phyloP scores from a whole-genome alignment of 306 rosid species.

The Mucuna pruriens region DNA sequence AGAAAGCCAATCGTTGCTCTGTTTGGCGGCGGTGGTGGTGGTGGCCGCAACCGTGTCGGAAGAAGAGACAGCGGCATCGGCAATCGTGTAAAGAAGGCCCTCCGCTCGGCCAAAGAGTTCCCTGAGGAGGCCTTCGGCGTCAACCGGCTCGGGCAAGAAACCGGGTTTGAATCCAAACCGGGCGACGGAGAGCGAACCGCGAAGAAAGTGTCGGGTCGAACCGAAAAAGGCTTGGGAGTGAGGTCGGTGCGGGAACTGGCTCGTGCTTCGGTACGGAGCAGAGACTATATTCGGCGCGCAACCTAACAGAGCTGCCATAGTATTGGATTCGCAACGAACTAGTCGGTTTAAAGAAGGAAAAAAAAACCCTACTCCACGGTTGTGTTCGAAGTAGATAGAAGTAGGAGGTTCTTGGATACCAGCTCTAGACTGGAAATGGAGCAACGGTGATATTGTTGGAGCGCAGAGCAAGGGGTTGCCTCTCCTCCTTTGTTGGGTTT shows the following conservation, averaged over 20 bases:
- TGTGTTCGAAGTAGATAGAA: neutral
- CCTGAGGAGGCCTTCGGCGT: slow-evolving; percentile 47
- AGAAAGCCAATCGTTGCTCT: slow-evolving; percentile 83
- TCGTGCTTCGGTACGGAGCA: slow-evolving; percentile 51
- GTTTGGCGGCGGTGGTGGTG: slow-evolving; percentile 54
- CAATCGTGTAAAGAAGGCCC: slow-evolving; percentile 76
- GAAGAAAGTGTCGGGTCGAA: slow-evolving; percentile 48
- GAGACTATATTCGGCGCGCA: slow-evolving; percentile 52
- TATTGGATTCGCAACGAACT: slow-evolving; percentile 19
- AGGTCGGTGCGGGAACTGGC: slow-evolving; percentile 51
- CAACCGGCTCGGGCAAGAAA: slow-evolving; percentile 63
- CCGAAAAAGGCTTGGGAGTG: slow-evolving; percentile 39
- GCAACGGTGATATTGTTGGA: slow-evolving; percentile 2
- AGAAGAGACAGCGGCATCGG: slow-evolving; percentile 83
- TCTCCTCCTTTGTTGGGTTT: slow-evolving; percentile 24
- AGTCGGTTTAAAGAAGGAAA: neutral
- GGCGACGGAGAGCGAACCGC: slow-evolving; percentile 65
- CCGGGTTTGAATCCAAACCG: slow-evolving; percentile 67
- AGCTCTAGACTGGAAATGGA: neutral
- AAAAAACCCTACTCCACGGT: neutral
- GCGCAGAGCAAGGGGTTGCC: neutral
- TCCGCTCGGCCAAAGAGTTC: slow-evolving; percentile 76
- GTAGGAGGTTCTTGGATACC: neutral
- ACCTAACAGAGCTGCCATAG: slow-evolving; percentile 64
- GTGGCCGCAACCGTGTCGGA: slow-evolving; percentile 51